Percentiles rank a stretch among this genome's conserved stretches.
These are phyloP conservation scores for Microcos paniculata DNA, from an alignment of 345 rosid species.

Conservation along the genomic window DNA sequence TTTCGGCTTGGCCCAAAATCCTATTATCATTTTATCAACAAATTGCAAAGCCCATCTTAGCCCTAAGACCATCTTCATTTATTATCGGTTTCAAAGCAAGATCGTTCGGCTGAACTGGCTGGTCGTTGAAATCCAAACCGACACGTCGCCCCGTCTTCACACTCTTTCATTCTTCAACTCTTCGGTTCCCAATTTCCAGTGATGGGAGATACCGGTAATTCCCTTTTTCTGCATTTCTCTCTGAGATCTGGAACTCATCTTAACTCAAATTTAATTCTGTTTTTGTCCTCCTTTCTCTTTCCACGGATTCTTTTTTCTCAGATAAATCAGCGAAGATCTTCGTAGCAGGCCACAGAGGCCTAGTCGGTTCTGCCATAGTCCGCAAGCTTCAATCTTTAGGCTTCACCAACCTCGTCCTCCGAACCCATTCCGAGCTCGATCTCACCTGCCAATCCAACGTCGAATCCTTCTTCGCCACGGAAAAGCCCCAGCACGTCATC, in stretches of 20 bases:
- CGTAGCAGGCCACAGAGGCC: slow-evolving; percentile 95
- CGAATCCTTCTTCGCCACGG: slow-evolving; percentile 66
- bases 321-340: slow-evolving; percentile 78
- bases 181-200: neutral
- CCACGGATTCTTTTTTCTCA: slow-evolving; percentile 44
- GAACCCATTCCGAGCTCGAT: slow-evolving; percentile 79
- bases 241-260: neutral
- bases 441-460: slow-evolving; percentile 80
- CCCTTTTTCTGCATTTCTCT: neutral
- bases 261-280: neutral
- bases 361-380: slow-evolving; percentile 89
- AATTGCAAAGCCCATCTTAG: too few relatives aligned
- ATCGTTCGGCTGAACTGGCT: neutral
- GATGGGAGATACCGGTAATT: slow-evolving; percentile 16
- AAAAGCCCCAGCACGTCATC: slow-evolving; percentile 68
- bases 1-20: neutral
- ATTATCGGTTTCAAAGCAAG: neutral
- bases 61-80: neutral
- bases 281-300: neutral
- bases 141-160: neutral
- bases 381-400: slow-evolving; percentile 62
- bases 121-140: neutral
- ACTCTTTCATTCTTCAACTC: neutral
- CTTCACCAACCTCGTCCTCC: slow-evolving; percentile 63
- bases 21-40: neutral